These are phyloP conservation scores for Vaccinium vitisidaea DNA, from an alignment of 148 eudicot species.

Conservation along the genomic window DNA sequence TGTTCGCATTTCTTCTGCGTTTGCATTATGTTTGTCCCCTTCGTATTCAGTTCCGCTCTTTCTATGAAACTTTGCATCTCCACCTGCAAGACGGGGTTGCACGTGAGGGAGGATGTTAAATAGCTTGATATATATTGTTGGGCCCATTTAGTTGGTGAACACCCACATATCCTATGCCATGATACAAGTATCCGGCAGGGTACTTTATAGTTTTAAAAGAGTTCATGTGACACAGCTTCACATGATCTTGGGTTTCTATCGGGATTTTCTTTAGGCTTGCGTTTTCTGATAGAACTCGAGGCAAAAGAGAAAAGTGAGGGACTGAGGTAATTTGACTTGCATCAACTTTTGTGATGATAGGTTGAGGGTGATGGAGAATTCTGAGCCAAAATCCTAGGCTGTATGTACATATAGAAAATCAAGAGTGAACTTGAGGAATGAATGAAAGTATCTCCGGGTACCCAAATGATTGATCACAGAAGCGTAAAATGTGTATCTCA, in stretches of 20 bases:
- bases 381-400: neutral
- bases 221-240: neutral
- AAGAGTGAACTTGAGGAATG: neutral
- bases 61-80: too few relatives aligned
- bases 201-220: neutral
- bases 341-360: neutral
- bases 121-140: too few relatives aligned
- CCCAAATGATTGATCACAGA: neutral
- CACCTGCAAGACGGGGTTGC: too few relatives aligned
- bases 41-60: too few relatives aligned
- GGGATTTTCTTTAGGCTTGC: neutral
- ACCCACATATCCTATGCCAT: neutral
- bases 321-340: neutral
- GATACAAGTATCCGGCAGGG: neutral
- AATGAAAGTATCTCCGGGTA: neutral
- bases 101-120: too few relatives aligned
- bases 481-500: neutral
- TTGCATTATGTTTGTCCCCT: too few relatives aligned
- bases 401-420: neutral
- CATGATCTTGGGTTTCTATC: neutral
- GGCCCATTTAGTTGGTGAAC: neutral
- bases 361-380: constrained; percentile 1
- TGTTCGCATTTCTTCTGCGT: too few relatives aligned
- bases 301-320: neutral
- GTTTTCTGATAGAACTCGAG: neutral